phyloP scores from a whole-genome alignment of 73 alveolate species.

The Paramecium primaurelia region DNA sequence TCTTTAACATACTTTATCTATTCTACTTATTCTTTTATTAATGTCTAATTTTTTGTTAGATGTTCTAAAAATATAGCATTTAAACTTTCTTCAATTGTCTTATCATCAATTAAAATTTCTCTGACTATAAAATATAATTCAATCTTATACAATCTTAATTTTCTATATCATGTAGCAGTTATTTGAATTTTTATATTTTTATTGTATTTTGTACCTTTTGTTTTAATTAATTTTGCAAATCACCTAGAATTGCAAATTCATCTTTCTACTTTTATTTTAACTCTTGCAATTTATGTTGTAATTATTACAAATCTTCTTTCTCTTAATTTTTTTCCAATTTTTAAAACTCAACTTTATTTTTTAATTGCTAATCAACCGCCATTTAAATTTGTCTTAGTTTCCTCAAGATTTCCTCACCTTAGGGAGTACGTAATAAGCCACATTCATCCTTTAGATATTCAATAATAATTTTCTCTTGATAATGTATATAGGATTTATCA shows the following conservation, averaged over 20 bases:
- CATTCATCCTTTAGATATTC: background rate
- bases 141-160: background rate
- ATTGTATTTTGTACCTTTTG: background rate
- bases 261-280: background rate
- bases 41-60: background rate
- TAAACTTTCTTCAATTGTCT: background rate
- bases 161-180: background rate
- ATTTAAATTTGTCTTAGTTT: background rate
- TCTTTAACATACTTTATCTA: background rate
- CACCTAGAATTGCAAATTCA: background rate
- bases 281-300: background rate
- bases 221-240: background rate
- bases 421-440: background rate
- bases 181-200: background rate
- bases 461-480: background rate
- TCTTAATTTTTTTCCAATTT: background rate
- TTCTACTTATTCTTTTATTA: background rate
- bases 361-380: background rate
- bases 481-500: background rate
- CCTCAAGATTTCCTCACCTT: background rate
- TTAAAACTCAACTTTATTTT: background rate
- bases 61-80: background rate
- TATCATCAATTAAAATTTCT: background rate
- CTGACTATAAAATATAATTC: background rate
- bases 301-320: background rate